A percentile compares a stretch with the other conserved stretches of the same genome.
Conservation (phyloP, 2,329 filamentous ascomycete genomes). For the Capronia epimyces region DNA sequence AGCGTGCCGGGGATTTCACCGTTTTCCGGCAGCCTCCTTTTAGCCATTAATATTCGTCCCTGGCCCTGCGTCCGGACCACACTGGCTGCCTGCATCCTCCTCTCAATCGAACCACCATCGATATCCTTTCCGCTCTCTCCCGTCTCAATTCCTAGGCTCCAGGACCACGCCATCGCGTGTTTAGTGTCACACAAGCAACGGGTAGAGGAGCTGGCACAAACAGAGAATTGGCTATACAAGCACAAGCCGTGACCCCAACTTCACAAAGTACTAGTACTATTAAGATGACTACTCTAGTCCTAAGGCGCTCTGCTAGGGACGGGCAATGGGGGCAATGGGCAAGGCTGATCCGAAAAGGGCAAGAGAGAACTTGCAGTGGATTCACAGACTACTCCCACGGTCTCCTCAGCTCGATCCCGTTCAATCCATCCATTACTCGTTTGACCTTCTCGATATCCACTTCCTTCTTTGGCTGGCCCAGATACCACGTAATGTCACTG, state of each 20-base stretch:
- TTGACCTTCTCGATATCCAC: slow-evolving; percentile 13
- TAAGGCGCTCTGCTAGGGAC: too few species aligned
- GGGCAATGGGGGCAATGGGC: too few species aligned
- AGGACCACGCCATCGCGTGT: too few species aligned
- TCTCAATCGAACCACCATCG: neutral
- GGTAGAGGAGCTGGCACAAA: neutral
- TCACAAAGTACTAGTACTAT: too few species aligned
- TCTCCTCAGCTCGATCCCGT: slow-evolving; percentile 11
- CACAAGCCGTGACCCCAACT: too few species aligned
- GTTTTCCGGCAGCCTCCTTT: neutral
- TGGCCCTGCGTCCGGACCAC: neutral
- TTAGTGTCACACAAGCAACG: too few species aligned
- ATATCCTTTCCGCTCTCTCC: neutral
- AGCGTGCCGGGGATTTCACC: neutral
- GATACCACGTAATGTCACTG: slow-evolving; percentile 23
- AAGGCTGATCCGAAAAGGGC: neutral
- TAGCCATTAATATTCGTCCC: too few species aligned
- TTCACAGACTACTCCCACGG: neutral
- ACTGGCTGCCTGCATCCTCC: slow-evolving; percentile 1
- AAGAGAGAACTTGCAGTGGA: too few species aligned
- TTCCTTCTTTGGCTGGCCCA: slow-evolving; percentile 13
- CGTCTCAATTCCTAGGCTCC: neutral
- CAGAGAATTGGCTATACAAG: too few species aligned
- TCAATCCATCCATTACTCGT: slow-evolving; percentile 12
- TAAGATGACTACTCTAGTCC: too few species aligned